phyloP scores from a whole-genome alignment of 139 green algal genomes.

The Volvox africanus region DNA sequence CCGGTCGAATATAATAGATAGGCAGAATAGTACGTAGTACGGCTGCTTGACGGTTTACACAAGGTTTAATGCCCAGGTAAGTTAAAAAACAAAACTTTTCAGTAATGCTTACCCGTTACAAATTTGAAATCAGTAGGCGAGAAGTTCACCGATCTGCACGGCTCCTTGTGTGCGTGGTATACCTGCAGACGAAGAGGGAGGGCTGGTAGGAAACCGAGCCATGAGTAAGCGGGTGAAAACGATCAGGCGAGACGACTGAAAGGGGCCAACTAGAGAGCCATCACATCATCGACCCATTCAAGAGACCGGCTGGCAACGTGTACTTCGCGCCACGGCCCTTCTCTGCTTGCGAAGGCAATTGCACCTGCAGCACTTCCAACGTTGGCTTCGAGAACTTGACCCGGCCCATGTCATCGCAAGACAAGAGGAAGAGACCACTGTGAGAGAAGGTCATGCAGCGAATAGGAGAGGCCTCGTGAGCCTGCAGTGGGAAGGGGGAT shows the following conservation, averaged over 20 bases:
- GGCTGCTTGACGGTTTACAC: too few species aligned
- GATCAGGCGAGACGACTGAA: too few species aligned
- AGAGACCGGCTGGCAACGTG: too few species aligned
- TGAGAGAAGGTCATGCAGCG: conserved; percentile 80
- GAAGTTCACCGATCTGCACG: conserved; percentile 65
- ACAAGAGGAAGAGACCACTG: conserved; percentile 86
- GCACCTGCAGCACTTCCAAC: conserved; percentile 20
- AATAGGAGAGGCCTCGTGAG: conserved; percentile 76
- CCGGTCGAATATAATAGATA: too few species aligned
- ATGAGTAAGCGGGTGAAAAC: too few species aligned
- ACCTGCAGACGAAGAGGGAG: conserved; percentile 4
- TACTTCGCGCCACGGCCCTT: too few species aligned
- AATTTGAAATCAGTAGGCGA: conserved; percentile 91
- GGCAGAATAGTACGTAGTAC: too few species aligned
- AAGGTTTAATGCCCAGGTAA: too few species aligned
- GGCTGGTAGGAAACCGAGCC: too few species aligned
- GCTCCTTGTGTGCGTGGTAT: conserved; percentile 48
- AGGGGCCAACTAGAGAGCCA: too few species aligned
- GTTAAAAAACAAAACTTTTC: too few species aligned
- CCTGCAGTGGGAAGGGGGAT: conserved; percentile 52
- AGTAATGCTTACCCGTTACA: conserved; percentile 53
- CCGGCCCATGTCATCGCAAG: conserved; percentile 81
- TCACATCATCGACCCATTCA: too few species aligned
- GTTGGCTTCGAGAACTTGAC: conserved; percentile 45
- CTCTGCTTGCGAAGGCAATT: not conserved